Evolutionary conservation across 805 yeast genomes (phyloP).

Genomic region (Lipomyces sp.): DNA sequence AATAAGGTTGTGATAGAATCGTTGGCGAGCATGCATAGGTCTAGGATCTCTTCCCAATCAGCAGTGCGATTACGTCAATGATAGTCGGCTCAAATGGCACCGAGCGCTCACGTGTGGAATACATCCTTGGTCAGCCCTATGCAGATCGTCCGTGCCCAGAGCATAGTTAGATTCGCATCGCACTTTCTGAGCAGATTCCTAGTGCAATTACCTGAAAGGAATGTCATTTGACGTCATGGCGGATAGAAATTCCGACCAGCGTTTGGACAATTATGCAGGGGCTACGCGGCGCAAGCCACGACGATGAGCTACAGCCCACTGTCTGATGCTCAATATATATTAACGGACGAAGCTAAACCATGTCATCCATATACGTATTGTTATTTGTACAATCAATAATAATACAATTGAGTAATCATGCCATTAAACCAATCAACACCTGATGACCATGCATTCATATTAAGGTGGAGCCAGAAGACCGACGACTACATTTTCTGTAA

Average conservation of each 20-base stretch:
- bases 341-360: background rate
- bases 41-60: background rate
- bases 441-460: background rate
- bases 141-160: conserved; percentile 5
- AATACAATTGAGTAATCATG: background rate
- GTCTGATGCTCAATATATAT: background rate
- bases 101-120: conserved; percentile 4
- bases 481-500: background rate
- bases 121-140: background rate
- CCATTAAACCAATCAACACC: conserved; percentile 1
- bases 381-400: background rate
- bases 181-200: background rate
- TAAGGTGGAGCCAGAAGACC: background rate
- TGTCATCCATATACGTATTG: background rate
- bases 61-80: conserved; percentile 6
- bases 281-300: background rate
- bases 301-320: background rate
- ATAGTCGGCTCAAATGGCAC: background rate
- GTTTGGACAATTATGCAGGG: background rate
- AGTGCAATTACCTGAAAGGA: background rate
- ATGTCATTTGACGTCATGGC: background rate
- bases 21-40: background rate
- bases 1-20: conserved; percentile 9
- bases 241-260: background rate
- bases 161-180: background rate